Base-by-base conservation (phyloP, 257 asterid species). In the Anisodus acutangulus region DNA sequence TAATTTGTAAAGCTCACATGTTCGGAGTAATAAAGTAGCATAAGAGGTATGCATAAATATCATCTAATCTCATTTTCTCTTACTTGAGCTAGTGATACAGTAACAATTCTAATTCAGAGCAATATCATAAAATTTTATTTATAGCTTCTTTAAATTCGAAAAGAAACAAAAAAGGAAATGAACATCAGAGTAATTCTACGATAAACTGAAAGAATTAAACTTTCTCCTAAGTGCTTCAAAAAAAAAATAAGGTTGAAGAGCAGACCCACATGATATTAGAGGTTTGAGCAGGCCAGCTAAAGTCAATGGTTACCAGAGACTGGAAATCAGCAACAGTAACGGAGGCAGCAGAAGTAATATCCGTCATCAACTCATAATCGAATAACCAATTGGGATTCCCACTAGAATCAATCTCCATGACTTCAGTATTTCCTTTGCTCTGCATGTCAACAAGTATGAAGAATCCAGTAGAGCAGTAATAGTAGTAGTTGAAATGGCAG, bases 311-410 rank as follows among this genome's bases (percentile, higher is more conserved):
- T 31, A 1, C 35, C 35, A 1, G 35, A 31, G 35, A 31, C 35
- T 31, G 35, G 35, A 31, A 31, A 31, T 31, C 41, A 26, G 83
- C 3, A 35, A 81, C 43, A 62, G 84, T 26, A 80, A 85, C 85
- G 15, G 83, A 31, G 2, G 79, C 88, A 51, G 86, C 88, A 31
- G 85, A 49, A 69, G 83, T 62, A 12, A 85, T 76, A 69, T 81
- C 84, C 60, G 84, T 81, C 82, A 85, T 74, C 66, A 83, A 64
- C 53, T 83, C 90, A 85, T 85, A 85, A 82, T 85, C 88, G 12
- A 86, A 53, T 5, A 88, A 72, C 90, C 87, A 83, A 81, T 64
- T 76, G 57, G 87, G 78, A 58, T 76, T 71, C 22, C 57, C 53
- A 41, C 47, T n/a, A 22, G 82, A 63, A 81, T 81, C 67, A 35